These are phyloP conservation scores for Lachancea meyersii DNA, from an alignment of 805 yeast species.

Conservation along the genomic window DNA sequence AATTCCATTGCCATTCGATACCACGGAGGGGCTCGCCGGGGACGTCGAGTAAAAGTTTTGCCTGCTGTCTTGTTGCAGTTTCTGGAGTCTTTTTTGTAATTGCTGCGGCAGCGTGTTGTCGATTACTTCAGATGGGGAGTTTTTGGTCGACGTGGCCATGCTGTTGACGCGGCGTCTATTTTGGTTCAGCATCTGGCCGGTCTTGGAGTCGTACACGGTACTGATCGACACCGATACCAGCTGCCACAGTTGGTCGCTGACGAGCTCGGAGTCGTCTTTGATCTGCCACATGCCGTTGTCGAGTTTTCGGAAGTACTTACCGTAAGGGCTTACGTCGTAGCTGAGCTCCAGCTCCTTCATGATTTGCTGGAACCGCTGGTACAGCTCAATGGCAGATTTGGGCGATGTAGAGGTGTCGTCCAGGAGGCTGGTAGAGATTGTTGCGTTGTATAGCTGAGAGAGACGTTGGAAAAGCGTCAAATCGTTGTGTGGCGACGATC, in stretches of 20 bases:
- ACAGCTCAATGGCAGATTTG: constrained; percentile 31
- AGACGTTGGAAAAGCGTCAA: constrained; percentile 19
- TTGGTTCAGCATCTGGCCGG: constrained; percentile 25
- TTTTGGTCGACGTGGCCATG: constrained; percentile 21
- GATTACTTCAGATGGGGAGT: constrained; percentile 16
- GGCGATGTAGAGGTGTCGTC: constrained; percentile 30
- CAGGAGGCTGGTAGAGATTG: constrained; percentile 22
- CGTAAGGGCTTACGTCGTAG: constrained; percentile 28
- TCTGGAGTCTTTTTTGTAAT: constrained; percentile 24
- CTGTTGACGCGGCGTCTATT: constrained; percentile 13
- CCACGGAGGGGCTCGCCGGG: constrained; percentile 29
- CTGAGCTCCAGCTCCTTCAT: constrained; percentile 31
- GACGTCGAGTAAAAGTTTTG: constrained; percentile 29
- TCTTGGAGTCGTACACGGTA: constrained; percentile 24
- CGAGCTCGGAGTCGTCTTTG: constrained; percentile 23
- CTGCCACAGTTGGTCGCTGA: constrained; percentile 28
- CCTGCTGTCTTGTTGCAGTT: constrained; percentile 24
- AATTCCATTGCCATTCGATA: constrained; percentile 2
- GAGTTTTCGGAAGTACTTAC: constrained; percentile 24
- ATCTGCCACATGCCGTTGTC: constrained; percentile 29
- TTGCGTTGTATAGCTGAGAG: constrained; percentile 27
- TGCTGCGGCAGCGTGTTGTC: constrained; percentile 25
- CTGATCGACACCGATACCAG: constrained; percentile 22
- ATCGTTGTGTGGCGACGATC: constrained; percentile 3
- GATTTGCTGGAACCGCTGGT: constrained; percentile 32